Evolutionary conservation across 192 early-diverging fungal genomes (phyloP).

Genomic region (Funneliformis geosporum): DNA sequence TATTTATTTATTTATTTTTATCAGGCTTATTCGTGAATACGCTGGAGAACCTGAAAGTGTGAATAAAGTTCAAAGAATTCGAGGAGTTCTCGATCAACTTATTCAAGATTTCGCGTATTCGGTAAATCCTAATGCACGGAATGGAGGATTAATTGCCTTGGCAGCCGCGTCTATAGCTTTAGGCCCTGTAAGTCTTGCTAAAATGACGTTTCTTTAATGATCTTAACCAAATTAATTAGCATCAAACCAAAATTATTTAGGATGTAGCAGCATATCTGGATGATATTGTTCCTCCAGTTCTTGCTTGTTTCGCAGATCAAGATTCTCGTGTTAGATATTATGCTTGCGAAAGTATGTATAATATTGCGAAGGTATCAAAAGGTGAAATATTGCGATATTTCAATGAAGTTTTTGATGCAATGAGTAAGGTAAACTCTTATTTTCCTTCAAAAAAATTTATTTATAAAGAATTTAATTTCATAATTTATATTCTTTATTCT

Average conservation of each 20-base stretch:
- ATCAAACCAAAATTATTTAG: slow-evolving; percentile 32
- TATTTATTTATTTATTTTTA: background rate
- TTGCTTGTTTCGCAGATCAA: slow-evolving; percentile 89
- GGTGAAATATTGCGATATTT: slow-evolving; percentile 88
- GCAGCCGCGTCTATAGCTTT: slow-evolving; percentile 88
- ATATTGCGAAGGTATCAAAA: slow-evolving; percentile 94
- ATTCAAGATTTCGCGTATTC: slow-evolving; percentile 91
- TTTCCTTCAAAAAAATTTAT: slow-evolving; percentile 11
- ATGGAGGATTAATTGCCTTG: slow-evolving; percentile 93
- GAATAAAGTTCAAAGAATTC: slow-evolving; percentile 60
- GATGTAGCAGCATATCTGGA: slow-evolving; percentile 66
- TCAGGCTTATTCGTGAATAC: slow-evolving; percentile 67
- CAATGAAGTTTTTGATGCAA: slow-evolving; percentile 96
- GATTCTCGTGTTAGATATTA: slow-evolving; percentile 96
- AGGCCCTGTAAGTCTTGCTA: slow-evolving; percentile 57
- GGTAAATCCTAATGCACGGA: slow-evolving; percentile 76
- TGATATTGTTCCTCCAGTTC: slow-evolving; percentile 89
- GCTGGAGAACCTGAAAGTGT: slow-evolving; percentile 26
- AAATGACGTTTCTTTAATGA: background rate
- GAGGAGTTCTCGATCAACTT: slow-evolving; percentile 72
- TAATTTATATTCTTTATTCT: background rate
- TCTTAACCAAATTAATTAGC: background rate
- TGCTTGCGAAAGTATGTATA: slow-evolving; percentile 98
- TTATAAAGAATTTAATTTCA: no score
- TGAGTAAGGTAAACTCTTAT: slow-evolving; percentile 73